Conservation (phyloP, 495 filamentous ascomycete species). For the Aspergillus cristatus region DNA sequence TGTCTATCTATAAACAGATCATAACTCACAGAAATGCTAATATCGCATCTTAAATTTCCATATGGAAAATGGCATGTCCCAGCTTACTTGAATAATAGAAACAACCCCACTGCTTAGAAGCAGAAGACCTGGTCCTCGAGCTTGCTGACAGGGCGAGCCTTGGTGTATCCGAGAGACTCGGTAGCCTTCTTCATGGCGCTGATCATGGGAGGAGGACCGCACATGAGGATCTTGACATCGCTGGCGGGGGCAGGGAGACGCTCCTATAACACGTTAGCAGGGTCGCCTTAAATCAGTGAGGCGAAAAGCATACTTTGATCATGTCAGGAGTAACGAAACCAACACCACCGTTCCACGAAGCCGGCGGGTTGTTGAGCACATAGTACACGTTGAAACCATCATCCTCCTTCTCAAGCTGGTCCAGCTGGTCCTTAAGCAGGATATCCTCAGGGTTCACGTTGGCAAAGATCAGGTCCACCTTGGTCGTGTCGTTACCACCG, state of each 20-base stretch:
- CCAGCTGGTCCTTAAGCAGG: constrained; percentile 82
- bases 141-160: constrained; percentile 91
- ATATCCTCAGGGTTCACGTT: constrained; percentile 94
- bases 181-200: constrained; percentile 95
- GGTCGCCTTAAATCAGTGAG: background rate
- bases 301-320: constrained; percentile 64
- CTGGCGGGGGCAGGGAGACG: constrained; percentile 70
- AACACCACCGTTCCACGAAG: constrained; percentile 79
- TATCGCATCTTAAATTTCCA: too few relatives aligned
- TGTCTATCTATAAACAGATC: background rate
- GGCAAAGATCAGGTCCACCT: constrained; percentile 91
- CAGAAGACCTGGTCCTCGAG: constrained; percentile 96
- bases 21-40: too few relatives aligned
- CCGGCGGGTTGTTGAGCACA: constrained; percentile 91
- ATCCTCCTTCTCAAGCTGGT: constrained; percentile 66
- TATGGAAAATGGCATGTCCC: too few relatives aligned
- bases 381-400: constrained; percentile 78
- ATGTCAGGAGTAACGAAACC: constrained; percentile 94
- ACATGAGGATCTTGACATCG: constrained; percentile 93
- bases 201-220: constrained; percentile 94
- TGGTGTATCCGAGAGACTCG: constrained; percentile 78
- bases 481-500: constrained; percentile 67
- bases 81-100: too few relatives aligned
- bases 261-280: constrained; percentile 40
- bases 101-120: constrained; percentile 71